These are phyloP conservation scores for Kodamaea sp. DNA, from an alignment of 1,139 yeast species.

Conservation along the genomic window DNA sequence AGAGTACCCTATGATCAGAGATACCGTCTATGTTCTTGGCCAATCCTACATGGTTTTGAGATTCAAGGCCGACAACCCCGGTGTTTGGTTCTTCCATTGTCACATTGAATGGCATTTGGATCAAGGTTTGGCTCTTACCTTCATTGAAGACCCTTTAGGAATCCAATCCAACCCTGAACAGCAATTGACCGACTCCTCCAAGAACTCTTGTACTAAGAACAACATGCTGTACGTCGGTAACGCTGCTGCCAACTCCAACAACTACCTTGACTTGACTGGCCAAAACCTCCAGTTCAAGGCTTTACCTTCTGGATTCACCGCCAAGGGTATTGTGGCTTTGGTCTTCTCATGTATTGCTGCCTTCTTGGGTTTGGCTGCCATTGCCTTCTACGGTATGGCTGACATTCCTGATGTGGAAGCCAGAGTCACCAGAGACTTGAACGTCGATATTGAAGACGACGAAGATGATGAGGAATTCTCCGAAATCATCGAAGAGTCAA, in stretches of 20 bases:
- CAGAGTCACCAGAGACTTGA: constrained; percentile 51
- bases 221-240: constrained; percentile 52
- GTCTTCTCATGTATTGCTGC: constrained; percentile 80
- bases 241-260: constrained; percentile 75
- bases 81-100: constrained; percentile 68
- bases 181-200: constrained; percentile 41
- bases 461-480: constrained; percentile 1
- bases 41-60: constrained; percentile 66
- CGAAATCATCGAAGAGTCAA: constrained; percentile 11
- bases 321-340: constrained; percentile 86
- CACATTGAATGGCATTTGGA: constrained; percentile 67
- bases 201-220: constrained; percentile 18
- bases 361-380: constrained; percentile 71
- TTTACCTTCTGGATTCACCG: constrained; percentile 86
- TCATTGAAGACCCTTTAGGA: constrained; percentile 56
- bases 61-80: constrained; percentile 61
- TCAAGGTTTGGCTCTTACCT: constrained; percentile 56
- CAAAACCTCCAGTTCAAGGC: constrained; percentile 63
- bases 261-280: constrained; percentile 69
- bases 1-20: constrained; percentile 66
- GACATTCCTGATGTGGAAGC: constrained; percentile 64
- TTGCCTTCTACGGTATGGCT: constrained; percentile 77
- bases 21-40: constrained; percentile 63
- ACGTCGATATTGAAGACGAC: constrained; percentile 29
- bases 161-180: constrained; percentile 53